Conservation (phyloP, 441 rosid species). For the Corymbia calophylla region DNA sequence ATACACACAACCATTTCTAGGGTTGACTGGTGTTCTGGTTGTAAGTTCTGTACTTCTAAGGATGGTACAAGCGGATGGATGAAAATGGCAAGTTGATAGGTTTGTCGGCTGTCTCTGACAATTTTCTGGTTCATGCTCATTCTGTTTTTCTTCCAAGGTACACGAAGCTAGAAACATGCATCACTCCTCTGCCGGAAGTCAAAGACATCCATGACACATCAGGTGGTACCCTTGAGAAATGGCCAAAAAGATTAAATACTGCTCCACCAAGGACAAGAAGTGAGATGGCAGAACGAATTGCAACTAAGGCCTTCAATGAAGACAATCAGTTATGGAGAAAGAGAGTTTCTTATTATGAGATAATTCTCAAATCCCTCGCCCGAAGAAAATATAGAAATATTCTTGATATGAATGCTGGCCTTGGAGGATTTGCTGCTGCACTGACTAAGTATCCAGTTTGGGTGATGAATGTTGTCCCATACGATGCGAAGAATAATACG, state of each 20-base stretch:
- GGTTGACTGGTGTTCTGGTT: neutral
- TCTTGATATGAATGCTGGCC: conserved; percentile 61
- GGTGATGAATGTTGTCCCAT: conserved; percentile 66
- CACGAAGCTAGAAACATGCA: conserved; percentile 41
- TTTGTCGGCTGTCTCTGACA: neutral
- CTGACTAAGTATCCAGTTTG: conserved; percentile 42
- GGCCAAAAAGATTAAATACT: conserved; percentile 43
- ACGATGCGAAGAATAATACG: conserved; percentile 31
- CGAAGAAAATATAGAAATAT: conserved; percentile 44
- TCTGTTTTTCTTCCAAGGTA: conserved; percentile 25
- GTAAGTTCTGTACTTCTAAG: neutral
- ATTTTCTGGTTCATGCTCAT: neutral
- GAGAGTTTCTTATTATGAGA: conserved; percentile 30
- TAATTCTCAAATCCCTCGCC: conserved; percentile 31
- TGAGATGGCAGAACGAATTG: conserved; percentile 18
- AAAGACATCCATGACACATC: conserved; percentile 14
- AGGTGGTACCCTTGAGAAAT: conserved; percentile 30
- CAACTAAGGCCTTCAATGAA: conserved; percentile 17
- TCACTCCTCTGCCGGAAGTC: conserved; percentile 38
- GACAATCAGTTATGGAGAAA: conserved; percentile 37
- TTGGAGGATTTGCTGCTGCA: conserved; percentile 58
- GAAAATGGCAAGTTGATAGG: neutral
- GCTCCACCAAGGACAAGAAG: conserved; percentile 31
- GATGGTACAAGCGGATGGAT: neutral
- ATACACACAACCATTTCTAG: neutral